Evolutionary conservation across 306 rosid species (phyloP).

Genomic region (Biancaea sappan): DNA sequence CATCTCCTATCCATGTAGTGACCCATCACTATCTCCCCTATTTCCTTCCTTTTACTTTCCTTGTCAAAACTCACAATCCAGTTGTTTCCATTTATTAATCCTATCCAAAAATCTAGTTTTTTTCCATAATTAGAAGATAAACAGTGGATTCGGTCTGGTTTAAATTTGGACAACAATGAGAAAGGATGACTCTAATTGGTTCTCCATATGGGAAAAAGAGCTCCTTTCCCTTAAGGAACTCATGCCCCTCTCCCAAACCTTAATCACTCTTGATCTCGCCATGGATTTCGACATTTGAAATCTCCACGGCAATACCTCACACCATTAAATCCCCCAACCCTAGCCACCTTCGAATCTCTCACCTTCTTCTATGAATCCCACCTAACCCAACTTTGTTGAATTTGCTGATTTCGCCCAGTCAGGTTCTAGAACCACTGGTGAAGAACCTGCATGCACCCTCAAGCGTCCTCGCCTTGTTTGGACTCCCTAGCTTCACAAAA

Average conservation of each 20-base stretch:
- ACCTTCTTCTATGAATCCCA: slow-evolving; percentile 42
- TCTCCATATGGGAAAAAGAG: slow-evolving; percentile 81
- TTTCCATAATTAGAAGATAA: too few relatives aligned
- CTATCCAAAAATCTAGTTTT: too few relatives aligned
- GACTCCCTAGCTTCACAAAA: slow-evolving; percentile 96
- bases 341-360: slow-evolving; percentile 39
- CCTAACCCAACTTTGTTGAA: slow-evolving; percentile 70
- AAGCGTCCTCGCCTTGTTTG: slow-evolving; percentile 93
- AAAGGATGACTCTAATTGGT: slow-evolving; percentile 90
- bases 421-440: slow-evolving; percentile 78
- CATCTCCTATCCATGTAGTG: too few relatives aligned
- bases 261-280: slow-evolving; percentile 90
- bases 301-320: slow-evolving; percentile 41
- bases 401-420: slow-evolving; percentile 79
- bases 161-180: slow-evolving; percentile 58
- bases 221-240: slow-evolving; percentile 80
- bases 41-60: too few relatives aligned
- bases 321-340: slow-evolving; percentile 33
- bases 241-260: slow-evolving; percentile 95
- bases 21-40: too few relatives aligned
- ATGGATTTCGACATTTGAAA: too few relatives aligned
- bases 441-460: slow-evolving; percentile 86
- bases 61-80: too few relatives aligned
- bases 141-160: too few relatives aligned
- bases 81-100: too few relatives aligned